Conservation (phyloP, 441 rosid species). For the Macaranga tanarius region DNA sequence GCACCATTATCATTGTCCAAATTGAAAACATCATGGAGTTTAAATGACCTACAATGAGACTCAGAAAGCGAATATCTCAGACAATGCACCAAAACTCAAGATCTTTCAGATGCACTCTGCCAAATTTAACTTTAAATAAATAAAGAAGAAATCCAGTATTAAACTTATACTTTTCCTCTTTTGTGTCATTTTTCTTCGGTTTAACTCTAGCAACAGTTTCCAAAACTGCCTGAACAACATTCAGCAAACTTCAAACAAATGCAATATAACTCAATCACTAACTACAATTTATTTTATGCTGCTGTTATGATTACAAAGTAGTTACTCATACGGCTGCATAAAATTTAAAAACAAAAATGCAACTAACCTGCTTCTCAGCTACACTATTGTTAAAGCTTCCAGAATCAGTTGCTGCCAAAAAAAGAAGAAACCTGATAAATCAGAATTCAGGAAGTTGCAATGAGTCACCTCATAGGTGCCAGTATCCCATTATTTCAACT, state of each 20-base stretch:
- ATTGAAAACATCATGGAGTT: constrained; percentile 67
- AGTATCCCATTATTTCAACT: too few species aligned
- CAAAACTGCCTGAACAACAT: constrained; percentile 61
- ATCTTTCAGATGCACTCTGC: not conserved
- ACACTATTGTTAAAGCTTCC: constrained; percentile 84
- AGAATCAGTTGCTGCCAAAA: constrained; percentile 59
- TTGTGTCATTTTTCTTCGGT: constrained; percentile 74
- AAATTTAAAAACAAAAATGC: not conserved
- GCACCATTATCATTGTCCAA: constrained; percentile 78
- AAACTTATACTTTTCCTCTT: constrained; percentile 65
- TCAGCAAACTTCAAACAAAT: constrained; percentile 21
- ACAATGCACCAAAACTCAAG: constrained; percentile 18
- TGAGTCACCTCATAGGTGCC: too few species aligned
- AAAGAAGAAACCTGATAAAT: constrained; percentile 4
- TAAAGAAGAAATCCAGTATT: not conserved
- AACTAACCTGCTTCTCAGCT: constrained; percentile 69
- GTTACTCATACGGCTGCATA: not conserved
- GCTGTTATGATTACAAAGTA: not conserved
- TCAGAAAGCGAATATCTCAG: constrained; percentile 18
- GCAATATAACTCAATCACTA: not conserved
- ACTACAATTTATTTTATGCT: not conserved
- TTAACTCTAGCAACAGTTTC: constrained; percentile 85
- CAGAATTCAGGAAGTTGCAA: not conserved
- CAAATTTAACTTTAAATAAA: not conserved
- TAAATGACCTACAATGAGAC: constrained; percentile 55